Evolutionary conservation across 2,329 filamentous ascomycete species (phyloP), one percentile per base, ranked within the genome.

Genomic region (Thermoascus crustaceus): DNA sequence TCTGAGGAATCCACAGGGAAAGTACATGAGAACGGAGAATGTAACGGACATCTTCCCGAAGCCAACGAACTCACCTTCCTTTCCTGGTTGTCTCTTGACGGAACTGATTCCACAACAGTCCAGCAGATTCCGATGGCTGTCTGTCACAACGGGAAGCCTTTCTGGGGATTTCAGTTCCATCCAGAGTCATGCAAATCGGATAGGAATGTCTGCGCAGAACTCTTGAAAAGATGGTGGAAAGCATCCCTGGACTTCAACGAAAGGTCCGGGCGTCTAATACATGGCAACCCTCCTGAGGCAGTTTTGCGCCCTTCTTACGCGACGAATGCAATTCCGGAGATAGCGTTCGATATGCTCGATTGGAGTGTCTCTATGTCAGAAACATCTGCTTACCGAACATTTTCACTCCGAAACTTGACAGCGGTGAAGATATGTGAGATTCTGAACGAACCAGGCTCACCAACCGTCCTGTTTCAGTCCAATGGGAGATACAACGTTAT

Each of bases 101-200:
- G 73, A 44, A 53, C 59, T 42, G 45, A 48, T 10, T 49, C 53
- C 7, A 43, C 53, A 6, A 50, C 45, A 25, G 25, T 33, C 9
- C 49, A 49, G 14, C 52, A 55, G 30, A 78, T 78, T 43, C 71
- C 91, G n/a, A 93, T 93, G 85, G 84, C 75, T 0, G 76, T 80
- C 10, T 75, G 71, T 43, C 86, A 94, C 55, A 61, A 55, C 11
- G 53, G 44, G 1, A 80, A 77, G 45, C 87, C 88, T 0, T 83
- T 89, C 44, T 93, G 83, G 80, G 88, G 83, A 0, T 70, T 94
- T 11, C 88, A 94, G 53, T 94, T 91, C 49, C 87, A 94, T 52
- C 87, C 87, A 0, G 87, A 95, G 58, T 94, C 85, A 0, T 94
- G 86, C 56, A 93, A 87, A 3, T 82, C 85, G 24, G 62, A 68